Percentiles rank a stretch among this genome's conserved stretches.
Evolutionary conservation across 2,329 filamentous ascomycete genomes (phyloP).

Genomic region (Ilyonectria sp.): DNA sequence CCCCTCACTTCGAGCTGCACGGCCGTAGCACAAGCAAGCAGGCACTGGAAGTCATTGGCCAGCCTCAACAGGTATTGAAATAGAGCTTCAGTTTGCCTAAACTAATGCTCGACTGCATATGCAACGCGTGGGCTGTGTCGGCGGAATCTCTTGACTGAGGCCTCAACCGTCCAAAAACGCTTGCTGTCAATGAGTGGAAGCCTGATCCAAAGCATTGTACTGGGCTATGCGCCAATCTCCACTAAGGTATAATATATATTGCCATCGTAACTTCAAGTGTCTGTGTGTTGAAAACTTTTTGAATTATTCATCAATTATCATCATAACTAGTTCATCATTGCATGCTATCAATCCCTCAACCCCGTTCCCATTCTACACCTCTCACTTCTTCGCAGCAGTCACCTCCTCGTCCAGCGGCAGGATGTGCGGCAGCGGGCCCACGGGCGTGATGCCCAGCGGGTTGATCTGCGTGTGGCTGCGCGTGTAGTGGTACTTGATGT

Average conservation of each 20-base stretch:
- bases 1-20: background rate
- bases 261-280: background rate
- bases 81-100: background rate
- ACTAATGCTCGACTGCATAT: background rate
- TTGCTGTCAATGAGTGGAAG: too few species aligned
- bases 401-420: constrained; percentile 86
- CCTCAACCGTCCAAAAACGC: too few species aligned
- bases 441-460: constrained; percentile 81
- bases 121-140: too few species aligned
- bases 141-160: too few species aligned
- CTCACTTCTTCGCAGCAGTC: constrained; percentile 58
- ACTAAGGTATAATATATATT: too few species aligned
- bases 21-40: background rate
- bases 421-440: constrained; percentile 89
- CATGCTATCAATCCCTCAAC: background rate
- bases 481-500: constrained; percentile 88
- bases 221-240: too few species aligned
- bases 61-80: background rate
- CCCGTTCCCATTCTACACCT: background rate
- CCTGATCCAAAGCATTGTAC: too few species aligned
- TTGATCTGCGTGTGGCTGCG: constrained; percentile 77
- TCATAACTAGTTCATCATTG: constrained; percentile 1
- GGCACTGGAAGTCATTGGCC: background rate
- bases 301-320: background rate
- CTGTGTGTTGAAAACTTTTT: background rate